phyloP scores from a whole-genome alignment of 2,329 filamentous ascomycete genomes.

The Fusarium foetens region DNA sequence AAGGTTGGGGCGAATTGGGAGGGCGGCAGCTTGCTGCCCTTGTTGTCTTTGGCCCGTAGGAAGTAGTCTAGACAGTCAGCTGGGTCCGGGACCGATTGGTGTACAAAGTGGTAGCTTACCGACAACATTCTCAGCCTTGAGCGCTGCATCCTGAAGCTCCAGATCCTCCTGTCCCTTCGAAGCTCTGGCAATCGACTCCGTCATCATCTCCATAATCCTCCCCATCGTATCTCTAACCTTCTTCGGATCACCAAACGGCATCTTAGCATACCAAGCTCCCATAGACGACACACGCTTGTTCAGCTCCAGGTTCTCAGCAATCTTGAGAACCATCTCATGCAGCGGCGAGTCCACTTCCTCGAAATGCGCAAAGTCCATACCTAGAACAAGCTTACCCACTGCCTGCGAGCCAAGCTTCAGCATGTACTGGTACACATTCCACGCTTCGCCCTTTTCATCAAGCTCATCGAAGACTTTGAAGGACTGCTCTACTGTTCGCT shows the following conservation, averaged over 20 bases:
- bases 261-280: conserved; percentile 64
- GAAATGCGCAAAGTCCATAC: conserved; percentile 59
- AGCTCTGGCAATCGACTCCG: conserved; percentile 51
- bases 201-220: conserved; percentile 51
- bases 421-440: conserved; percentile 62
- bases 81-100: accelerated
- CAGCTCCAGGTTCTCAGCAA: conserved; percentile 62
- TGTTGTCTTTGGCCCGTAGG: conserved; percentile 62
- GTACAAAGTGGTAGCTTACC: background rate
- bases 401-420: conserved; percentile 59
- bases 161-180: conserved; percentile 52
- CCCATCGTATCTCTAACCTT: conserved; percentile 50
- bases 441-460: conserved; percentile 57
- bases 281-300: conserved; percentile 67
- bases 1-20: conserved; percentile 46
- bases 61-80: conserved; percentile 56
- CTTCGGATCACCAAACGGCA: conserved; percentile 68
- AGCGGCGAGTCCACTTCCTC: conserved; percentile 55
- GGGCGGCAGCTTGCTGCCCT: conserved; percentile 63
- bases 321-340: conserved; percentile 61
- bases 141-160: conserved; percentile 59
- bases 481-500: conserved; percentile 60
- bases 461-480: conserved; percentile 64
- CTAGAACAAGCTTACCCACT: conserved; percentile 56
- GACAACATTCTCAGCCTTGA: conserved; percentile 57